phyloP scores from a whole-genome alignment of 2,329 filamentous ascomycete genomes.

The Trichoderma sp. region DNA sequence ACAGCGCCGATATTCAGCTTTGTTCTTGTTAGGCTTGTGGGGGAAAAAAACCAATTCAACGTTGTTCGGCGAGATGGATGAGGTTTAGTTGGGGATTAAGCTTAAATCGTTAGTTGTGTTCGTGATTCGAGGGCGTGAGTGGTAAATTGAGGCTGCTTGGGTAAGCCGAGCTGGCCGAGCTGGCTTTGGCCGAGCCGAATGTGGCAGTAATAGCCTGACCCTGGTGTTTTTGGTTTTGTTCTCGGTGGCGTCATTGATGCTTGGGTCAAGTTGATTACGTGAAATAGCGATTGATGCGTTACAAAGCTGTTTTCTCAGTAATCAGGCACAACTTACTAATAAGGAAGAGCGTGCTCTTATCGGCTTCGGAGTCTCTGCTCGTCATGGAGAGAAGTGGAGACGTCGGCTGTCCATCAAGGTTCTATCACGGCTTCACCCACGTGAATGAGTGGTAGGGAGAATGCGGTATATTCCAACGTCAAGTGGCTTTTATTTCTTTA shows the following conservation, averaged over 20 bases:
- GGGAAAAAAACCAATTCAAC: neutral
- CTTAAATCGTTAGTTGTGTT: neutral
- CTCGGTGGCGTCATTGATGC: neutral
- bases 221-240: neutral
- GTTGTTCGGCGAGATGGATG: neutral
- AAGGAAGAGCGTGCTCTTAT: neutral
- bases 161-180: neutral
- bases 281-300: neutral
- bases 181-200: neutral
- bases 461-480: neutral
- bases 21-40: neutral
- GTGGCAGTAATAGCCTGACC: neutral
- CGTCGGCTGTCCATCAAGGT: neutral
- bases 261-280: neutral
- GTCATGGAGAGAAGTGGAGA: neutral
- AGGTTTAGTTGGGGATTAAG: conserved; percentile 1
- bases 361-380: neutral
- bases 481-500: neutral
- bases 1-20: neutral
- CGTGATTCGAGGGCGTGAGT: neutral
- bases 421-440: neutral
- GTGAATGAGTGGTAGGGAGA: neutral
- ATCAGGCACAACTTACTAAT: neutral
- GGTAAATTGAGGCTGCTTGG: neutral
- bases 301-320: neutral